Evolutionary conservation across 441 rosid species (phyloP).

Genomic region (Metrosideros polymorpha): DNA sequence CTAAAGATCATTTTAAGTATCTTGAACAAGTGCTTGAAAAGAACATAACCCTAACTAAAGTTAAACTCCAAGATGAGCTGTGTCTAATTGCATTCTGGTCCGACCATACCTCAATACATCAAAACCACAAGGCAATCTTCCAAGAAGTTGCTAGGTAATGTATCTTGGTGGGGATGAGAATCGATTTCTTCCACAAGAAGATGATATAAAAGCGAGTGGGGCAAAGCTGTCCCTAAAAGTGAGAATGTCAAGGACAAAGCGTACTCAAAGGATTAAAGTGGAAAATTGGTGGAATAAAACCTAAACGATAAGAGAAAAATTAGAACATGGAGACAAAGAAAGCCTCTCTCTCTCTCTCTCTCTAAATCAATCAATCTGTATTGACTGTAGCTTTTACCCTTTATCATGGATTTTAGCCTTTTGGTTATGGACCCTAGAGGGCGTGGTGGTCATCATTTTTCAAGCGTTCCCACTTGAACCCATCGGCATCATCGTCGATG

Average conservation of each 20-base stretch:
- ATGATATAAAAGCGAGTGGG: not conserved
- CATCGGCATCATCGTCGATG: not conserved
- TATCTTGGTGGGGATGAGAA: not conserved
- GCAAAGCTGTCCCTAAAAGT: not conserved
- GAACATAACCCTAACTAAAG: not conserved
- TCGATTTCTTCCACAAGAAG: not conserved
- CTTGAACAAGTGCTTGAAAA: not conserved
- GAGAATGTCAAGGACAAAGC: not conserved
- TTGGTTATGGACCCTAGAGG: not conserved
- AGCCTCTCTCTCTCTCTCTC: not conserved
- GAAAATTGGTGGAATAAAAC: not conserved
- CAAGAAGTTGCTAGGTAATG: not conserved
- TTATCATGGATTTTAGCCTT: not conserved
- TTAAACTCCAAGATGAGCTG: too few species aligned
- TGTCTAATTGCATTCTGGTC: not conserved
- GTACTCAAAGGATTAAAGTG: not conserved
- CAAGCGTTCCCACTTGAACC: not conserved
- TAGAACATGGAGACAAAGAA: not conserved
- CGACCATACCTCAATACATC: not conserved
- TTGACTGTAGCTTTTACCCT: not conserved
- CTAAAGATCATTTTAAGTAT: not conserved
- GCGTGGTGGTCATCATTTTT: not conserved
- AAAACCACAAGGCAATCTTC: not conserved
- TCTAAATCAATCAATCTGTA: not conserved
- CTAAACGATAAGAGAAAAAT: not conserved